Conservation (phyloP, 129 eudicot genomes). For the Chrysanthemum makinoi region DNA sequence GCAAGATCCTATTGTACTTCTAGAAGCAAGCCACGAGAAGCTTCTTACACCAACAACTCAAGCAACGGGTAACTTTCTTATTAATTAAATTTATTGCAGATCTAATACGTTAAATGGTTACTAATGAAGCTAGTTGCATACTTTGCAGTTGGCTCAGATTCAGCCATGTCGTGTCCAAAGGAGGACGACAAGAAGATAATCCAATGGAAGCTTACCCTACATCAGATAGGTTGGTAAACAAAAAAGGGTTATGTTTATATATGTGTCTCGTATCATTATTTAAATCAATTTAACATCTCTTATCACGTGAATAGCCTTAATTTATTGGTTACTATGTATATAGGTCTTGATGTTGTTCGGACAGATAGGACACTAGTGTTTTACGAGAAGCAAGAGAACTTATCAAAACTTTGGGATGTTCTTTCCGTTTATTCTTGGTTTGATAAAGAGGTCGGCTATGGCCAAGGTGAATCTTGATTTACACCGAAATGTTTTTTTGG, state of each 20-base stretch:
- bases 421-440: constrained; percentile 90
- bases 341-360: constrained; percentile 95
- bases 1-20: constrained; percentile 76
- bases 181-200: constrained; percentile 64
- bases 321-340: constrained; percentile 29
- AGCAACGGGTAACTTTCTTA: constrained; percentile 35
- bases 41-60: constrained; percentile 29
- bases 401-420: constrained; percentile 91
- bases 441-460: constrained; percentile 88
- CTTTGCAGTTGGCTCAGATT: constrained; percentile 31
- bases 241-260: background rate
- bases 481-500: background rate
- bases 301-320: constrained; percentile 15
- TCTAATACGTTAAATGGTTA: background rate
- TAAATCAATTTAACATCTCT: too few species aligned
- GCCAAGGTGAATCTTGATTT: constrained; percentile 73
- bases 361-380: constrained; percentile 80
- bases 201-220: constrained; percentile 85
- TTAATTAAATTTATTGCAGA: background rate
- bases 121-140: constrained; percentile 25
- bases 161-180: constrained; percentile 26
- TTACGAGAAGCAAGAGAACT: constrained; percentile 78
- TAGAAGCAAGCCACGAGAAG: constrained; percentile 42
- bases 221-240: constrained; percentile 77
- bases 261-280: too few species aligned